phyloP scores from a whole-genome alignment of 2,329 filamentous ascomycete genomes.

The Talaromyces sp. region DNA sequence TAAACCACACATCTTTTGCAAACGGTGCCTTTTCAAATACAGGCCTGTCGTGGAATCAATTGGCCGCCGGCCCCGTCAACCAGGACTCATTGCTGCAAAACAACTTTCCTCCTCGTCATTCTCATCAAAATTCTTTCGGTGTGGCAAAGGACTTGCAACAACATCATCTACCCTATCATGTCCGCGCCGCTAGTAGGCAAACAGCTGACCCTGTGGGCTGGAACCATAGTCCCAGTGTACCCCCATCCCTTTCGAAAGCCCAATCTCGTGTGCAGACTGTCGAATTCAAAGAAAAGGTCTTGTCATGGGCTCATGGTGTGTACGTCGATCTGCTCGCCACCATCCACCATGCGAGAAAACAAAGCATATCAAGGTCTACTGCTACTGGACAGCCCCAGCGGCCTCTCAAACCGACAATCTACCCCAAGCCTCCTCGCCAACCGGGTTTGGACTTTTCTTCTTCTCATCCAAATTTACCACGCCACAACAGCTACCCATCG shows the following conservation, averaged over 20 bases:
- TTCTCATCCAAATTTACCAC: conserved; percentile 25
- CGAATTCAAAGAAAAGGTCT: conserved; percentile 63
- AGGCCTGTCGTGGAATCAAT: conserved; percentile 30
- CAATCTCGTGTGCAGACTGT: conserved; percentile 31
- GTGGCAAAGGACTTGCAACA: conserved; percentile 18
- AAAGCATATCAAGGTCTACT: conserved; percentile 44
- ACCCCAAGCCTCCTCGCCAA: conserved; percentile 58
- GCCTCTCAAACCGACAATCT: conserved; percentile 53
- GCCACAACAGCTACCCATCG: conserved; percentile 33
- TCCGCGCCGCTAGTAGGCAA: conserved; percentile 17
- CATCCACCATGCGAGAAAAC: conserved; percentile 52
- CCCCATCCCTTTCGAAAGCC: conserved; percentile 12
- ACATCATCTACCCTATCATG: conserved; percentile 25
- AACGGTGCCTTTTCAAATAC: conserved; percentile 17
- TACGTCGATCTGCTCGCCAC: conserved; percentile 68
- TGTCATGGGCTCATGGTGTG: conserved; percentile 66
- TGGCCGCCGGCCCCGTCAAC: conserved; percentile 21
- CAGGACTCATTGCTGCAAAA: conserved; percentile 28
- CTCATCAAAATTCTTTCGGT: conserved; percentile 28
- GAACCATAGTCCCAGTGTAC: conserved; percentile 20
- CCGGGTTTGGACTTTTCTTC: conserved; percentile 49
- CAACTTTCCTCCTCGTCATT: conserved; percentile 35
- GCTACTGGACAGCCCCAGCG: conserved; percentile 39
- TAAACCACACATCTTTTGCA: conserved; percentile 24
- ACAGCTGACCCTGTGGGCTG: conserved; percentile 23